Evolutionary conservation across 2,329 filamentous ascomycete genomes (phyloP), one percentile per base, ranked within the genome.

Genomic region (Rhynchosporium graminicola): DNA sequence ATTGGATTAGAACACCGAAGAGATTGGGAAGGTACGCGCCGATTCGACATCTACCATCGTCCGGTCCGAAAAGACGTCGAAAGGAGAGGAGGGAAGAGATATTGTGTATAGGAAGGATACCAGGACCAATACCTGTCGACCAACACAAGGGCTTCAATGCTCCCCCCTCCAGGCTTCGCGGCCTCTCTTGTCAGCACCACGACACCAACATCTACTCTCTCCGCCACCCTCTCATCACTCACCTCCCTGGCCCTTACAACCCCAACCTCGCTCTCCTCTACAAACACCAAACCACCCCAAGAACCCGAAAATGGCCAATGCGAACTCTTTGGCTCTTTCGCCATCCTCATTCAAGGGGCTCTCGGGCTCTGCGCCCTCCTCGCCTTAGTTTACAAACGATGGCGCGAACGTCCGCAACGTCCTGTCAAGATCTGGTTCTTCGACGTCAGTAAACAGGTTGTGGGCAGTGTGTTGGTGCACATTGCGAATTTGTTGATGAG

Each of bases 361-460:
- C 85, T 99, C 20, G 95, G 95, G 20, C 85, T 83, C 20, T 80
- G 97, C 61, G 95, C 95, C 8, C 79, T 98, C 58, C 80, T 94
- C 60, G 91, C 92, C 0, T 83, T 99, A 55, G 94, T 98, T 7
- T 96, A 87, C 80, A 99, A 99, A 80, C 85, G 95, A 69, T 97
- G 90, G 87, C 86, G 91, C 68, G 95, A 99, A 78, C 84, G 91
- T 62, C 94, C 95, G 1, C 94, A 97, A 75, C 85, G 95, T 60
- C 94, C 94, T 0, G 74, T 98, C 73, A 96, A 96, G 82, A 92
- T 99, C 68, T 99, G 95, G 94, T 93, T 91, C 76, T 99, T 98
- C 76, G 95, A 99, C 74, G 95, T 88, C 29, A 96, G 92, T 38
- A 99, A 99, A 80, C 95, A 99, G 80, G 92, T 99, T 59, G 90